A percentile compares a stretch with the other conserved stretches of the same genome.
These are phyloP conservation scores for Kregervanrija fluxuum DNA, from an alignment of 805 yeast species.

Conservation along the genomic window DNA sequence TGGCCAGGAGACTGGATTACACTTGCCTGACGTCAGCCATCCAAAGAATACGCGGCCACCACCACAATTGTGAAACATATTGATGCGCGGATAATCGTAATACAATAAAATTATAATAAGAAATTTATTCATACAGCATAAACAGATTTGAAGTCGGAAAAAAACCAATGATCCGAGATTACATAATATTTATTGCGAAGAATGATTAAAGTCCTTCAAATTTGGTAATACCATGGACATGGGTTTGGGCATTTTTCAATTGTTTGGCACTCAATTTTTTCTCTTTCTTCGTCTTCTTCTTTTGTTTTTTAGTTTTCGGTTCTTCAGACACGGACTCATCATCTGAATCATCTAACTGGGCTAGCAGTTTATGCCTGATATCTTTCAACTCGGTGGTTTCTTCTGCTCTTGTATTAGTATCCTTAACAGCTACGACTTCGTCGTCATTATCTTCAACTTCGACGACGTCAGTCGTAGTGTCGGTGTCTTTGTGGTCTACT, in stretches of 20 bases:
- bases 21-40: too few relatives aligned
- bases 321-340: constrained; percentile 10
- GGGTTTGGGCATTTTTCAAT: constrained; percentile 39
- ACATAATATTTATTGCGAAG: too few relatives aligned
- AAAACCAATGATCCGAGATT: too few relatives aligned
- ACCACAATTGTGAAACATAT: too few relatives aligned
- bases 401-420: constrained; percentile 5
- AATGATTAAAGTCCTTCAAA: constrained; percentile 48
- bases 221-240: constrained; percentile 56
- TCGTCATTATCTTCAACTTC: constrained; percentile 12
- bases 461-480: too few relatives aligned
- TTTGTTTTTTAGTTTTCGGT: constrained; percentile 15
- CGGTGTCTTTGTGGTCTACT: background rate
- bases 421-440: constrained; percentile 9
- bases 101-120: too few relatives aligned
- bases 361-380: constrained; percentile 20
- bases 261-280: constrained; percentile 36
- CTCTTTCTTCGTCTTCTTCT: constrained; percentile 29
- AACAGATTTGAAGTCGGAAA: too few relatives aligned
- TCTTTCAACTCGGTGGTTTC: constrained; percentile 18
- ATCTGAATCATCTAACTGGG: constrained; percentile 21
- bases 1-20: too few relatives aligned
- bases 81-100: too few relatives aligned
- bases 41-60: too few relatives aligned
- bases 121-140: too few relatives aligned